Conservation (phyloP, 371 early-diverging fungal species). For the Rhizopus microsporus region DNA sequence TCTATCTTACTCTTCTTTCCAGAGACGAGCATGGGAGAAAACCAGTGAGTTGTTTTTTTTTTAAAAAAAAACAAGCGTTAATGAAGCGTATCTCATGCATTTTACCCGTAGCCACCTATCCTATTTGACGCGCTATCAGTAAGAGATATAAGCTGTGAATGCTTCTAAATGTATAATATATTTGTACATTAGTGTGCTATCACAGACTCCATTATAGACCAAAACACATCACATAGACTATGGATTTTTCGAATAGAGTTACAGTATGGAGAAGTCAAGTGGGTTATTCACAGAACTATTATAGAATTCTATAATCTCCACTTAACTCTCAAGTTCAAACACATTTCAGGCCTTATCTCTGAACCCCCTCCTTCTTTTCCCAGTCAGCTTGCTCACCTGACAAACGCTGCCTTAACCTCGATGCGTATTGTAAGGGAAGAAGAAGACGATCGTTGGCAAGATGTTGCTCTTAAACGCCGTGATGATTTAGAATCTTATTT, state of each 20-base stretch:
- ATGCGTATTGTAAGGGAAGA: slow-evolving; percentile 37
- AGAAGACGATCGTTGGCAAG: slow-evolving; percentile 28
- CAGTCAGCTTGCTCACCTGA: slow-evolving; percentile 35
- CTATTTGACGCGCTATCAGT: slow-evolving; percentile 39
- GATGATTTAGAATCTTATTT: slow-evolving; percentile 67
- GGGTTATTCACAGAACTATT: slow-evolving; percentile 69
- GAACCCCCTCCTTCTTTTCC: slow-evolving; percentile 48
- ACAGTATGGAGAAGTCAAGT: slow-evolving; percentile 80
- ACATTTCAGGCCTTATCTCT: slow-evolving; percentile 20
- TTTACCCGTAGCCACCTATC: slow-evolving; percentile 35
- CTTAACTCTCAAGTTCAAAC: slow-evolving; percentile 52
- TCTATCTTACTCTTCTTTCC: slow-evolving; percentile 27
- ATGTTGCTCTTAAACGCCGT: slow-evolving; percentile 56
- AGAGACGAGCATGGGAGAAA: slow-evolving; percentile 39
- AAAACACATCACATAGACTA: slow-evolving; percentile 24
- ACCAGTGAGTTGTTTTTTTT: slow-evolving; percentile 28
- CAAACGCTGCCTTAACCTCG: slow-evolving; percentile 35
- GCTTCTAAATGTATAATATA: not conserved
- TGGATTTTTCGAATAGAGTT: slow-evolving; percentile 70
- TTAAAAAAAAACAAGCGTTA: not conserved
- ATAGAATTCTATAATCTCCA: slow-evolving; percentile 73
- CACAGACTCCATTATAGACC: slow-evolving; percentile 50
- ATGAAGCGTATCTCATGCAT: not conserved
- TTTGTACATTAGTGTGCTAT: slow-evolving; percentile 37
- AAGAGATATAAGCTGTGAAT: not conserved